Percentiles rank a stretch among this genome's conserved stretches.
These are phyloP conservation scores for Macrocystidia cucumis DNA, from an alignment of 1,284 basidiomycete genomes.

Conservation along the genomic window DNA sequence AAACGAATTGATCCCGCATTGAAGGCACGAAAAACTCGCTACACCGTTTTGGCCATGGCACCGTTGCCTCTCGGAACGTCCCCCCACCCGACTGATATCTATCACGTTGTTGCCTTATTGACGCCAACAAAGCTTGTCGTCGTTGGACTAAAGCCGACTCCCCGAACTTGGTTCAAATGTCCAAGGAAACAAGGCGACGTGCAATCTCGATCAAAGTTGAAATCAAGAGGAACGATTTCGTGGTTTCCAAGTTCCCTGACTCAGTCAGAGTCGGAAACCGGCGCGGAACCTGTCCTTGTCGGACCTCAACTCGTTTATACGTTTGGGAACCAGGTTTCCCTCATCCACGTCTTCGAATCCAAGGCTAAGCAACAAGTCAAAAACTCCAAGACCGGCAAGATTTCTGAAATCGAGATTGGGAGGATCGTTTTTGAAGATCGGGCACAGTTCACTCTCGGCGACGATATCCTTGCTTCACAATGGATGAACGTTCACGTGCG, in stretches of 20 bases:
- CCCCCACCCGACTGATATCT: conserved; percentile 76
- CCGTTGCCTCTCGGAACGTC: conserved; percentile 79
- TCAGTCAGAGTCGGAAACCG: conserved; percentile 16
- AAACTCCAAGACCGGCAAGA: conserved; percentile 55
- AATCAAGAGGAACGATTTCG: conserved; percentile 55
- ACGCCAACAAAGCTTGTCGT: conserved; percentile 90
- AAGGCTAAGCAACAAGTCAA: conserved; percentile 40
- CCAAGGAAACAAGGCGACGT: conserved; percentile 50
- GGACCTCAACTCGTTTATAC: conserved; percentile 79
- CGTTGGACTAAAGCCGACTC: conserved; percentile 86
- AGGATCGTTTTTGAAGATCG: conserved; percentile 51
- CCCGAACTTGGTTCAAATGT: conserved; percentile 89
- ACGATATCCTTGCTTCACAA: conserved; percentile 57
- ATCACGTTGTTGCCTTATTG: conserved; percentile 81
- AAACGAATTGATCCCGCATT: conserved; percentile 11
- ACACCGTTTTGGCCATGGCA: conserved; percentile 70
- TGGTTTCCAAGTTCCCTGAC: conserved; percentile 76
- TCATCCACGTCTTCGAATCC: conserved; percentile 65
- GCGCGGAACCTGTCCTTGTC: no score
- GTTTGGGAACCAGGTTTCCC: conserved; percentile 65
- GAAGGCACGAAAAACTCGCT: conserved; percentile 35
- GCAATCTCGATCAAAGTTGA: conserved; percentile 29
- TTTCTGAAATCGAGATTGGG: conserved; percentile 51
- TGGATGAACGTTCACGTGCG: conserved; percentile 75
- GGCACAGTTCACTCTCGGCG: conserved; percentile 47